Percentiles rank a stretch among this genome's conserved stretches.
Conservation (phyloP, 2,329 filamentous ascomycete genomes). For the Calonectria pseudoreteaudii region DNA sequence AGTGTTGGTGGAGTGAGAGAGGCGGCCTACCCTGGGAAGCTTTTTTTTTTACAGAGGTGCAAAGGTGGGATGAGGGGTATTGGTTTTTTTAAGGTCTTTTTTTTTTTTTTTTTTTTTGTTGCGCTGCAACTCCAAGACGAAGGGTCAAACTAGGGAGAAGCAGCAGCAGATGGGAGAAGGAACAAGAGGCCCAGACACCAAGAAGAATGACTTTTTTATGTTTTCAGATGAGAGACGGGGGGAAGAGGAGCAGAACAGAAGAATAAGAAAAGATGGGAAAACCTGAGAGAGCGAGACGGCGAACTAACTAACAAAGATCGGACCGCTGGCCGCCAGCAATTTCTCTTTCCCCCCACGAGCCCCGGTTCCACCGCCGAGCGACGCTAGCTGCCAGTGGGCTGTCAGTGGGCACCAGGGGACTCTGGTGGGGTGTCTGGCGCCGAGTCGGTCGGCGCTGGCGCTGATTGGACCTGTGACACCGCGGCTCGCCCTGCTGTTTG, state of each 20-base stretch:
- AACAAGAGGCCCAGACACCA: slow-evolving; percentile 10
- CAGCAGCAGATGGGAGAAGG: slow-evolving; percentile 37
- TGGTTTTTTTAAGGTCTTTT: slow-evolving; percentile 8
- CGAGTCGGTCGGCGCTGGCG: slow-evolving; percentile 21
- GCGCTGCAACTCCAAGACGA: slow-evolving; percentile 28
- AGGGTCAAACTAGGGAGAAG: slow-evolving; percentile 40
- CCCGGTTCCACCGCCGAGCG: slow-evolving; percentile 22
- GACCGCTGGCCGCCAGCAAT: slow-evolving; percentile 28
- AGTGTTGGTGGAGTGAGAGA: slow-evolving; percentile 11
- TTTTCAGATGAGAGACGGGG: neutral
- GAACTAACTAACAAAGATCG: slow-evolving; percentile 8
- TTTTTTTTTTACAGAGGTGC: slow-evolving; percentile 7
- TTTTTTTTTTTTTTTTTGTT: slow-evolving; percentile 19
- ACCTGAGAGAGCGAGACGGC: slow-evolving; percentile 9
- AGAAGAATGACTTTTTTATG: slow-evolving; percentile 15
- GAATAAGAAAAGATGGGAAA: slow-evolving; percentile 22
- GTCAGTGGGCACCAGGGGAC: slow-evolving; percentile 12
- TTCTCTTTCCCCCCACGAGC: slow-evolving; percentile 22
- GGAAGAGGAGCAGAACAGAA: neutral
- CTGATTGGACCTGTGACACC: slow-evolving; percentile 33
- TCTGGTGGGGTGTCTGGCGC: slow-evolving; percentile 30
- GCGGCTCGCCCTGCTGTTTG: slow-evolving; percentile 11
- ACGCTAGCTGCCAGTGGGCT: slow-evolving; percentile 7
- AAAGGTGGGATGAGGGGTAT: slow-evolving; percentile 26
- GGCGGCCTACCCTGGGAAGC: slow-evolving; percentile 9